phyloP scores from a whole-genome alignment of 768 basidiomycete genomes.

The Boletus insuetus region DNA sequence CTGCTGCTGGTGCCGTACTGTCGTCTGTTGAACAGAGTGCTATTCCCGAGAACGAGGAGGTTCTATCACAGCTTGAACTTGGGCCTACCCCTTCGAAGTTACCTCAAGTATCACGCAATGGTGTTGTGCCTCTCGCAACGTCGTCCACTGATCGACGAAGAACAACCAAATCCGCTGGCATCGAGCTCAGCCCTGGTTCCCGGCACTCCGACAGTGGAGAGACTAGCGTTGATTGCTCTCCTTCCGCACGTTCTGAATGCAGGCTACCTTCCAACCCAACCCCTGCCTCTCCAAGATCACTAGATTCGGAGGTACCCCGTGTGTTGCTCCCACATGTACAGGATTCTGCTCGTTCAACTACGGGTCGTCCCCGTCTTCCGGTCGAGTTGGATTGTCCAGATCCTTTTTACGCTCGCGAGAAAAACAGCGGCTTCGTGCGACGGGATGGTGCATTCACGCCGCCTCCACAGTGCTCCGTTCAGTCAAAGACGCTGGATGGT shows the following conservation, averaged over 20 bases:
- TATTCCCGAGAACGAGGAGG: neutral
- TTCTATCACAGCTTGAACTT: constrained; percentile 1
- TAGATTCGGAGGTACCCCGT: neutral
- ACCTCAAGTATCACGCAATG: neutral
- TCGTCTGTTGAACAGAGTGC: neutral
- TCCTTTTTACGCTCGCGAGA: constrained; percentile 1
- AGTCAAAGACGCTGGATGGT: neutral
- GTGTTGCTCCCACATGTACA: neutral
- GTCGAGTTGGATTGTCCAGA: neutral
- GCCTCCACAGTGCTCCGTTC: neutral
- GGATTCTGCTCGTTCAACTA: neutral
- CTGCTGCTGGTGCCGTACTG: neutral
- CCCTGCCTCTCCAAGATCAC: neutral
- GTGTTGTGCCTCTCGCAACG: constrained; percentile 4
- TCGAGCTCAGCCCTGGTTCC: neutral
- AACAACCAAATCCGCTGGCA: neutral
- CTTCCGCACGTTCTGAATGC: neutral
- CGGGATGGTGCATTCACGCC: neutral
- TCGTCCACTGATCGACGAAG: constrained; percentile 5
- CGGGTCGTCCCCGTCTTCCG: neutral
- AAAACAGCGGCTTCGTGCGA: neutral
- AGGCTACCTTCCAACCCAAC: neutral
- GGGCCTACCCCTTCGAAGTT: neutral
- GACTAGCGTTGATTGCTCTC: neutral
- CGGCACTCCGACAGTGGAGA: neutral